phyloP scores from a whole-genome alignment of 305 asterid species.

The Fraxinus sp. region DNA sequence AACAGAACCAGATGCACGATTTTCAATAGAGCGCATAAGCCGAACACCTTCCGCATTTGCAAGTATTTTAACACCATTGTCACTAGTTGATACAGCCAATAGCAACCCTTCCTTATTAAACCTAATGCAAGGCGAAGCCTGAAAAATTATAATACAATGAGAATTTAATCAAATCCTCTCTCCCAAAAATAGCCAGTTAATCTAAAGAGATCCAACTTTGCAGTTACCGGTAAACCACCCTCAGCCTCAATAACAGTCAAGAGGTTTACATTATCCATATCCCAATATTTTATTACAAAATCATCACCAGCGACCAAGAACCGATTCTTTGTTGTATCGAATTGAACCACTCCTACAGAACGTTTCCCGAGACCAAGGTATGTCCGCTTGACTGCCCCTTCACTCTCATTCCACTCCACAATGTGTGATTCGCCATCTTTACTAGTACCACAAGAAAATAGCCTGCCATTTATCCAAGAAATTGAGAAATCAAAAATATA shows the following conservation, averaged over 20 bases:
- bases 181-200: background rate
- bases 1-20: slow-evolving; percentile 33
- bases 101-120: slow-evolving; percentile 57
- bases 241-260: slow-evolving; percentile 56
- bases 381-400: slow-evolving; percentile 57
- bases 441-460: slow-evolving; percentile 72
- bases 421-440: slow-evolving; percentile 65
- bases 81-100: slow-evolving; percentile 64
- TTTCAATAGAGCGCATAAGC: slow-evolving; percentile 37
- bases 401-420: slow-evolving; percentile 77
- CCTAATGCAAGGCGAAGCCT: slow-evolving; percentile 71
- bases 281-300: slow-evolving; percentile 66
- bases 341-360: slow-evolving; percentile 60
- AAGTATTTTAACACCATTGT: slow-evolving; percentile 57
- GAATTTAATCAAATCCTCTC: slow-evolving; percentile 6
- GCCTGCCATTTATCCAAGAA: slow-evolving; percentile 35
- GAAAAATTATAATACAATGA: slow-evolving; percentile 23
- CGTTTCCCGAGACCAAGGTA: slow-evolving; percentile 63
- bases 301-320: slow-evolving; percentile 81
- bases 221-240: slow-evolving; percentile 67
- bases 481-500: background rate
- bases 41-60: slow-evolving; percentile 55
- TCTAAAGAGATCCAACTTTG: slow-evolving; percentile 10
- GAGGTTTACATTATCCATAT: slow-evolving; percentile 55
- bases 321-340: slow-evolving; percentile 65